phyloP scores from a whole-genome alignment of 2,329 filamentous ascomycete species.

The Calonectria honghensis region DNA sequence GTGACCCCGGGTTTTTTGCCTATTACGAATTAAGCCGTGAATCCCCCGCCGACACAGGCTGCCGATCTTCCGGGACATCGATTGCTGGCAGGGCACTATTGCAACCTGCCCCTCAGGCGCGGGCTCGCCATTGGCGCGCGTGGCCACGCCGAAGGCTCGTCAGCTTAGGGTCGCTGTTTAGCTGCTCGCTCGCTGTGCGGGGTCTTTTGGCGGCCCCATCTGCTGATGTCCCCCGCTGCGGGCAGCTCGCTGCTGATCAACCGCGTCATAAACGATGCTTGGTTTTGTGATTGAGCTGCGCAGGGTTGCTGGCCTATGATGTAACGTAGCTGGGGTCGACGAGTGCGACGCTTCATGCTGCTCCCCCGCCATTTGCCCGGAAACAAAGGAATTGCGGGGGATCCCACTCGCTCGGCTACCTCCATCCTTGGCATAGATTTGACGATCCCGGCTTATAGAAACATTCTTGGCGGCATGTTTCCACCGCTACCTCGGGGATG shows the following conservation, averaged over 20 bases:
- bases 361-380: conserved; percentile 19
- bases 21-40: conserved; percentile 22
- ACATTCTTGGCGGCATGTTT: conserved; percentile 3
- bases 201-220: conserved; percentile 12
- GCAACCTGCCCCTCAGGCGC: conserved; percentile 27
- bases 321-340: conserved; percentile 6
- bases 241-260: conserved; percentile 11
- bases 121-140: conserved; percentile 36
- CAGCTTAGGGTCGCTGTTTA: conserved; percentile 14
- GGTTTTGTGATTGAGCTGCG: background rate
- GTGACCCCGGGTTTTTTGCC: conserved; percentile 28
- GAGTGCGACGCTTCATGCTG: conserved; percentile 3
- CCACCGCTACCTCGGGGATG: background rate
- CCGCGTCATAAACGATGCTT: conserved; percentile 13
- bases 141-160: conserved; percentile 25
- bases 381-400: conserved; percentile 22
- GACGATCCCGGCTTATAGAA: background rate
- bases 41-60: background rate
- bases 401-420: conserved; percentile 17
- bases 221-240: conserved; percentile 5
- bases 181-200: conserved; percentile 15
- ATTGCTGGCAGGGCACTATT: background rate
- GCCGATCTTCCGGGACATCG: conserved; percentile 32
- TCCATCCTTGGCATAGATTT: conserved; percentile 15
- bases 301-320: conserved; percentile 12